These are phyloP conservation scores for Aspergillus pseudotamarii DNA, from an alignment of 2,329 filamentous ascomycete genomes.

Conservation along the genomic window DNA sequence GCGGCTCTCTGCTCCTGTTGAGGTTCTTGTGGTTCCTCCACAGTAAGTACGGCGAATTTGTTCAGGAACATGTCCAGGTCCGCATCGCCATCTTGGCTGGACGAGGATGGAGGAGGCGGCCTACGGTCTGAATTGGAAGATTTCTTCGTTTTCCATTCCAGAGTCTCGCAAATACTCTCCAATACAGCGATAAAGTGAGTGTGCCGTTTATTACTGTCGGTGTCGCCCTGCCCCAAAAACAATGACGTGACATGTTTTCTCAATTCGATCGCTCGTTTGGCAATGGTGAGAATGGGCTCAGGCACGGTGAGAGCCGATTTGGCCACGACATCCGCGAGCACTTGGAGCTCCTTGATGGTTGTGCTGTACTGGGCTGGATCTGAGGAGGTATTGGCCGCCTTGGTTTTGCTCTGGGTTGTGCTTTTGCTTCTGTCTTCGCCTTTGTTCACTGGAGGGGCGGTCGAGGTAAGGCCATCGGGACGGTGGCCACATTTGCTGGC, in stretches of 20 bases:
- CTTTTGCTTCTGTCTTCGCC: constrained; percentile 14
- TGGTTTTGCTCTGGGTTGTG: constrained; percentile 10
- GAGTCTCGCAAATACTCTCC: constrained; percentile 28
- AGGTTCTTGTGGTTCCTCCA: constrained; percentile 28
- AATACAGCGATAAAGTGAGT: constrained; percentile 30
- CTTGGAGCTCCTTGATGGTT: constrained; percentile 28
- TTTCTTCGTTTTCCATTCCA: constrained; percentile 25
- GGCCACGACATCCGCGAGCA: constrained; percentile 27
- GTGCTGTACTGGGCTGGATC: constrained; percentile 22
- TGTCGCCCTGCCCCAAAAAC: constrained; percentile 29
- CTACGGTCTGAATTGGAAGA: constrained; percentile 20
- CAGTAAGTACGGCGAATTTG: constrained; percentile 31
- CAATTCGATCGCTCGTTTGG: constrained; percentile 30
- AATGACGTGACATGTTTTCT: constrained; percentile 31
- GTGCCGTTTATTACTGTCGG: constrained; percentile 25
- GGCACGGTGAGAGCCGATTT: constrained; percentile 25
- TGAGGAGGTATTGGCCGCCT: constrained; percentile 3
- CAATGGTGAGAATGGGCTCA: constrained; percentile 24
- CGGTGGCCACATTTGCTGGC: constrained; percentile 30
- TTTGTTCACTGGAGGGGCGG: constrained; percentile 11
- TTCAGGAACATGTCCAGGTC: constrained; percentile 22
- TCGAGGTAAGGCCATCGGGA: constrained; percentile 13
- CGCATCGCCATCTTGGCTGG: constrained; percentile 12
- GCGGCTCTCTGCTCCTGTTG: constrained; percentile 7
- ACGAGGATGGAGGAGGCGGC: constrained; percentile 7